Conservation (phyloP, 768 basidiomycete species). For the Neoboletus subvelutipes region DNA sequence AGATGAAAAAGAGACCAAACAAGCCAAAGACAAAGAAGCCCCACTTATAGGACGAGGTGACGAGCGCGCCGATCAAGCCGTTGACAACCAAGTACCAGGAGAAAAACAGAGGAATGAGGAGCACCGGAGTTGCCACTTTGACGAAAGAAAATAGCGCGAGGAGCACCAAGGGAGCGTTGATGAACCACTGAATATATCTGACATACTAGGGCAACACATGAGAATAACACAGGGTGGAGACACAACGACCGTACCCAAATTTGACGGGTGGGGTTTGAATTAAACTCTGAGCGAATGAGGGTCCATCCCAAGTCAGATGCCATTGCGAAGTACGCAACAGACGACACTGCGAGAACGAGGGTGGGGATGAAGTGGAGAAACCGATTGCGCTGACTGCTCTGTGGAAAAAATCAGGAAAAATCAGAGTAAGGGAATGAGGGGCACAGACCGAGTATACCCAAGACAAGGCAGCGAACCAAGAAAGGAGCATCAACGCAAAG, state of each 20-base stretch:
- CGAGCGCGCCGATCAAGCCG: slow-evolving; percentile 52
- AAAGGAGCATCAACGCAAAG: slow-evolving; percentile 48
- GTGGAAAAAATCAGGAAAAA: background rate
- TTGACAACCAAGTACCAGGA: slow-evolving; percentile 45
- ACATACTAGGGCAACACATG: slow-evolving; percentile 38
- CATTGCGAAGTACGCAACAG: slow-evolving; percentile 53
- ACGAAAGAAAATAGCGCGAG: slow-evolving; percentile 47
- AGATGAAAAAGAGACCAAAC: slow-evolving; percentile 48
- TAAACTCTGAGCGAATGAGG: slow-evolving; percentile 40
- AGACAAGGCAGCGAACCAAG: slow-evolving; percentile 37
- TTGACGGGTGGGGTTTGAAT: slow-evolving; percentile 33
- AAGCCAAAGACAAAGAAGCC: slow-evolving; percentile 49
- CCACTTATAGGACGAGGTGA: slow-evolving; percentile 53
- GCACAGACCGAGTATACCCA: slow-evolving; percentile 35
- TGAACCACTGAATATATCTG: slow-evolving; percentile 56
- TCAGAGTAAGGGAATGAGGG: background rate
- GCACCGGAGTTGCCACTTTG: slow-evolving; percentile 47
- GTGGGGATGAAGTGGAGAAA: slow-evolving; percentile 51
- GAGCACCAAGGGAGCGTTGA: slow-evolving; percentile 53
- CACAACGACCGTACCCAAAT: slow-evolving; percentile 39
- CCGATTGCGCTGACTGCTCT: slow-evolving; percentile 41
- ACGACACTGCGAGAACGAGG: slow-evolving; percentile 45
- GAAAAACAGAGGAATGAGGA: slow-evolving; percentile 40
- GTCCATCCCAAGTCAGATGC: slow-evolving; percentile 55
- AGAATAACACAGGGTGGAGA: background rate